Base-by-base conservation (phyloP, 345 rosid genomes). In the Dimocarpus longan region DNA sequence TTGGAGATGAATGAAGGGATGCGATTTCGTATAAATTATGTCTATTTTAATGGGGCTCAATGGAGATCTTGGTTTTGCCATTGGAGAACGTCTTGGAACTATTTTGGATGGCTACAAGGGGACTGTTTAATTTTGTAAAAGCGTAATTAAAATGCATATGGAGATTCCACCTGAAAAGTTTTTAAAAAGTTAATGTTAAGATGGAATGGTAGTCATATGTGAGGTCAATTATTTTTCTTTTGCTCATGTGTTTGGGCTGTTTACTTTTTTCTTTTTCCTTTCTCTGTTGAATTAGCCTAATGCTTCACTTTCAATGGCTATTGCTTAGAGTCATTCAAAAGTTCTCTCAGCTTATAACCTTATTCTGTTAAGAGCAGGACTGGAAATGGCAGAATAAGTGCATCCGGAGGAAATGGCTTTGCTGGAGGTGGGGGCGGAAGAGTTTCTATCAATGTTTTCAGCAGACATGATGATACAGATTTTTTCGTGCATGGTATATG, bases 361-460 rank as follows among this genome's bases (percentile, higher is more conserved):
- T 74, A 46, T 63, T 76, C 74, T 78, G 44, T 82, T 74, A 57
- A 66, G 74, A 80, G 70, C 88, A 91, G 93, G 93, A 85, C 83
- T 39, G 95, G 93, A 74, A 81, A 67, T 65, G 91, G 93, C 76
- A 79, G 54, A 65, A 77, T 88, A 69, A 91, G 90, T 83, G 92
- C 95, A 12, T 70, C 87, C 18, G 95, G 95, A 50, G 95, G 95
- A 43, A 77, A 87, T 77, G 95, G 95, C 50, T 91, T 89, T 85
- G 93, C 91, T 79, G 95, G 95, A 54, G 95, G 95, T 66, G 95
- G 95, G 68, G 95, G 95, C 37, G 93, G 95, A 78, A 87, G 95
- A 78, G 85, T 91, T 65, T 87, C 95, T 19, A 80, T 91, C 32
- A 59, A 91, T 79, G 95, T 86, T 82, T 91, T 91, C 81, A 91